Conservation (phyloP, 495 filamentous ascomycete species). For the Aeminium ludgeri region DNA sequence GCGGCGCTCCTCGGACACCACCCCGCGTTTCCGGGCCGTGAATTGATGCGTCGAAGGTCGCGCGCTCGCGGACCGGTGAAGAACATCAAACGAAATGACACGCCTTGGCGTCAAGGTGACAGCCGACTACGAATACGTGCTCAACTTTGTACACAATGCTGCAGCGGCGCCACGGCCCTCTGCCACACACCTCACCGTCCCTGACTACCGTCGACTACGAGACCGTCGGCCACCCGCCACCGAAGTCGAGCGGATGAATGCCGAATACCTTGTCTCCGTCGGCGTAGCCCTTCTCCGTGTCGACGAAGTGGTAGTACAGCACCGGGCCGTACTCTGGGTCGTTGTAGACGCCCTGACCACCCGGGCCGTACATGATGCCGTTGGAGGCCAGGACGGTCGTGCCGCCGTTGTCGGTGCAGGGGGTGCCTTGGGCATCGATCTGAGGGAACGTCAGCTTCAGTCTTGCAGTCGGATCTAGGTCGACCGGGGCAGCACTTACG, state of each 20-base stretch:
- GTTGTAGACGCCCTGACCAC: slow-evolving; percentile 44
- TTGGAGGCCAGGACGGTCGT: slow-evolving; percentile 46
- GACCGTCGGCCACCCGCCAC: slow-evolving; percentile 43
- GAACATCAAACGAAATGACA: too few relatives aligned
- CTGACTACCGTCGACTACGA: too few relatives aligned
- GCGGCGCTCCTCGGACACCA: too few relatives aligned
- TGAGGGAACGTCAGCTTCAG: slow-evolving; percentile 7
- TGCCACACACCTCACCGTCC: too few relatives aligned
- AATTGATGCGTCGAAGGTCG: too few relatives aligned
- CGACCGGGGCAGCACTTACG: slow-evolving; percentile 23
- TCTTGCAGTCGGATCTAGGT: too few relatives aligned
- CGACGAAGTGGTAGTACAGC: slow-evolving; percentile 57
- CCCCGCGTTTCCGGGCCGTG: too few relatives aligned
- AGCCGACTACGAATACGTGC: too few relatives aligned
- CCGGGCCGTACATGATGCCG: slow-evolving; percentile 49
- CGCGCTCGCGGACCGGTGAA: too few relatives aligned
- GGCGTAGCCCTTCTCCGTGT: slow-evolving; percentile 46
- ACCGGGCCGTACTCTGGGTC: slow-evolving; percentile 35
- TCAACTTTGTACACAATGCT: too few relatives aligned
- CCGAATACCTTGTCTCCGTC: slow-evolving; percentile 52
- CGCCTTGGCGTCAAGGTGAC: too few relatives aligned
- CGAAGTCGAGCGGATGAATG: slow-evolving; percentile 48
- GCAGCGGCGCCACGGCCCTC: too few relatives aligned
- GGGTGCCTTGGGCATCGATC: slow-evolving; percentile 40
- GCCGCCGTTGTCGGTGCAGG: slow-evolving; percentile 43